Base-by-base conservation (phyloP, 2,329 filamentous ascomycete species). In the Fonsecaea pedrosoi region DNA sequence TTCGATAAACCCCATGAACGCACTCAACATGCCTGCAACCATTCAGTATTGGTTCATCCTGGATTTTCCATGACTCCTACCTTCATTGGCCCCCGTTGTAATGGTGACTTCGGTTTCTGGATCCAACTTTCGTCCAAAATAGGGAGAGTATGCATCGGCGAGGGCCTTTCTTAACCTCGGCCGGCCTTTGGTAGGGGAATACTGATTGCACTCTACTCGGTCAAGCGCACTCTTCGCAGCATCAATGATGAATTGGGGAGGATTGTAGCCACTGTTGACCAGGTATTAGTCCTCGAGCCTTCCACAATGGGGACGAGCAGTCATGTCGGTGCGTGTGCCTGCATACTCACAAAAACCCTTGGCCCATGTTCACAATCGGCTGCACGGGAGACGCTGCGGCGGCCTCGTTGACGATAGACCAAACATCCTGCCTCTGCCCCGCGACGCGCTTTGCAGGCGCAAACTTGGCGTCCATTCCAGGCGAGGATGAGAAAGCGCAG, bases 1-100 rank as follows among this genome's bases (percentile, higher is more conserved):
- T 79, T 99, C 95, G 66, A 99, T 89, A 74, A 99, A 99, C 2
- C 87, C 95, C 95, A 99, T 98, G 76, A 99, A 98, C 0, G 94
- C 95, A 76, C 92, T 94, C 71, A 99, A 84, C 92, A 98, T 98
- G 74, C 92, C 87, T 86, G 56, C 13, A 6, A 2, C 21, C 45
- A 5, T 18, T 50, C 45, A 50, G 30, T 15, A 6, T 21, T 57
- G 18, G 18, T 55, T 32, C 32, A 38, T 38, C n/a, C 4, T 10
- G 4, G 6, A 32, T n/a, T 34, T 25, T 7, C 50, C 12, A 12
- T 50, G 5, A 3, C 3, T 50, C 69, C 4, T 37, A 81, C 79
- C 82, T 75, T 84, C 82, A 72, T 84, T 84, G 59, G 82, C 82
- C 38, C 82, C 82, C 1, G 94, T 98, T 4, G 95, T 98, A 77